Evolutionary conservation across 768 basidiomycete genomes (phyloP).

Genomic region (Galerina sulciceps): DNA sequence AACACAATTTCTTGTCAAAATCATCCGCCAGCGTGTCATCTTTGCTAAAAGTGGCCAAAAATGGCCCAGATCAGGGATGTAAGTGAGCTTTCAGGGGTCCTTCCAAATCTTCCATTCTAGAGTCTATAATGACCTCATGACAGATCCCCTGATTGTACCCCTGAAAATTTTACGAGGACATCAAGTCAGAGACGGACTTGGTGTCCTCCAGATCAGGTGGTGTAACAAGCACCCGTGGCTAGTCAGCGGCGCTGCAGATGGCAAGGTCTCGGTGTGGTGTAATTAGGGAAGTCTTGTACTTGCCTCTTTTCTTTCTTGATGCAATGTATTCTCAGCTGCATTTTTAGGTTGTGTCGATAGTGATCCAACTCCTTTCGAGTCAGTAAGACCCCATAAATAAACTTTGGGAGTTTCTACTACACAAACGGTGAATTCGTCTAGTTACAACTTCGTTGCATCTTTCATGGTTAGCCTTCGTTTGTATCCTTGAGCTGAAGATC

Average conservation of each 20-base stretch:
- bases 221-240: constrained; percentile 91
- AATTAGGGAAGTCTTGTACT: constrained; percentile 42
- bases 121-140: constrained; percentile 94
- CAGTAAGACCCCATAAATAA: too few species aligned
- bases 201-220: constrained; percentile 92
- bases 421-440: too few species aligned
- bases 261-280: constrained; percentile 87
- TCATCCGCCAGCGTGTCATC: too few species aligned
- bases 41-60: too few species aligned
- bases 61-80: too few species aligned
- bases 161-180: constrained; percentile 97
- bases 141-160: constrained; percentile 96
- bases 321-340: not conserved
- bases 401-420: too few species aligned
- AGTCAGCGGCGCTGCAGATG: constrained; percentile 91
- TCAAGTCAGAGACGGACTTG: constrained; percentile 80
- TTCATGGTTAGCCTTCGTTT: too few species aligned
- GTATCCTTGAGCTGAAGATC: too few species aligned
- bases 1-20: too few species aligned
- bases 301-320: not conserved
- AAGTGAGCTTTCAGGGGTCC: too few species aligned
- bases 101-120: constrained; percentile 95
- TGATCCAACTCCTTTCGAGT: not conserved
- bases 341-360: not conserved
- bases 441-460: too few species aligned